These are phyloP conservation scores for Naganishia randhawae DNA, from an alignment of 768 basidiomycete genomes.

Conservation along the genomic window DNA sequence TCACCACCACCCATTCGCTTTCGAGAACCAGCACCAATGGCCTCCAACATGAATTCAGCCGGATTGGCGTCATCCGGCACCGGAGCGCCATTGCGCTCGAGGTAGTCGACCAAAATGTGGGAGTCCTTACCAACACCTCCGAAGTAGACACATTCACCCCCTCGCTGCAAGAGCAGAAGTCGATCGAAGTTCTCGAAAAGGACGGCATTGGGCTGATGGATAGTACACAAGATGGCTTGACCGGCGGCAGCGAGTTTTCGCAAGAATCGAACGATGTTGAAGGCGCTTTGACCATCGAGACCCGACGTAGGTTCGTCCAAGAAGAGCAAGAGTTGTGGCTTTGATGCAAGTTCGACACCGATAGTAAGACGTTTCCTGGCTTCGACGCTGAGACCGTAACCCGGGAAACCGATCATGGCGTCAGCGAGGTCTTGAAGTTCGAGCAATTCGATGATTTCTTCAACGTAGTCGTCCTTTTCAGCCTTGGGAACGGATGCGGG, in stretches of 20 bases:
- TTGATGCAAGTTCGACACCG: constrained; percentile 80
- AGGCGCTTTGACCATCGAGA: constrained; percentile 54
- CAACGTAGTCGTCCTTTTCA: constrained; percentile 71
- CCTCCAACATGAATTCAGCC: constrained; percentile 59
- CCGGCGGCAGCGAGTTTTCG: constrained; percentile 33
- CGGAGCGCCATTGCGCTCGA: constrained; percentile 65
- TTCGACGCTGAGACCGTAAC: constrained; percentile 61
- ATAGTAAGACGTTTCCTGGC: constrained; percentile 79
- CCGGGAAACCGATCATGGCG: constrained; percentile 63
- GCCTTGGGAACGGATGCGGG: constrained; percentile 61
- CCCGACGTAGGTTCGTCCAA: constrained; percentile 86
- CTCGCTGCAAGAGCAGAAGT: constrained; percentile 69
- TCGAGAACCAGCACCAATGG: constrained; percentile 61
- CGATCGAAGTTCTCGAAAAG: constrained; percentile 79
- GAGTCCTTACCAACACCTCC: constrained; percentile 60
- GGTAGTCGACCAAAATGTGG: constrained; percentile 66
- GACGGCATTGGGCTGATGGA: constrained; percentile 83
- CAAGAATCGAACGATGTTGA: constrained; percentile 50
- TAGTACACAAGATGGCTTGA: constrained; percentile 70
- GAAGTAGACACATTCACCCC: constrained; percentile 67
- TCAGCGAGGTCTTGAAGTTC: constrained; percentile 81
- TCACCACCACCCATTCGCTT: constrained; percentile 68
- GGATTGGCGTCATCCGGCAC: constrained; percentile 71
- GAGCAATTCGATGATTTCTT: constrained; percentile 72
- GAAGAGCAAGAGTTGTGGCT: constrained; percentile 77